Evolutionary conservation across 1,139 yeast genomes (phyloP).

Genomic region (Magnusiomyces ingens): DNA sequence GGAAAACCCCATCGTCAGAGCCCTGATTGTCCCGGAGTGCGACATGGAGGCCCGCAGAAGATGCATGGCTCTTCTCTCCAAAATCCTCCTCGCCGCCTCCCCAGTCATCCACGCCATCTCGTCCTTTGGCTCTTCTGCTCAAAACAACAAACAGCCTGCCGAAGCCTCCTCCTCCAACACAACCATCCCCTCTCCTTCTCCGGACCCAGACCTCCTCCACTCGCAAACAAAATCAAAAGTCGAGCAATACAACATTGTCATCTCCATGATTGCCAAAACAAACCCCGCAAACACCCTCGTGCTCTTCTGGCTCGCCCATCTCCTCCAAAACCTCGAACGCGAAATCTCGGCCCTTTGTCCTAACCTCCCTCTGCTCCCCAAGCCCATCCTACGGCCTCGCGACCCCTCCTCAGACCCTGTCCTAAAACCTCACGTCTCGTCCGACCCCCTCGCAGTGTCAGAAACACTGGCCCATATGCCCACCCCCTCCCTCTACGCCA

Average conservation of each 20-base stretch:
- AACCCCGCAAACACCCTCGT: constrained; percentile 6
- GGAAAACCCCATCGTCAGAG: constrained; percentile 28
- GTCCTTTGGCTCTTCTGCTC: constrained; percentile 7
- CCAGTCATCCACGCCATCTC: constrained; percentile 26
- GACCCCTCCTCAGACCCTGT: not conserved
- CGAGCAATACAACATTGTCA: constrained; percentile 11
- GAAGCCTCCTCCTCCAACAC: too few relatives aligned
- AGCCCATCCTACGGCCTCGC: constrained; percentile 2
- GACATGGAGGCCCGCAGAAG: constrained; percentile 30
- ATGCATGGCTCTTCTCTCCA: constrained; percentile 24
- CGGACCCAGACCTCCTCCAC: not conserved
- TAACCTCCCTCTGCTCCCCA: not conserved
- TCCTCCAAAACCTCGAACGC: constrained; percentile 11
- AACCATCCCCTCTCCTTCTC: too few relatives aligned
- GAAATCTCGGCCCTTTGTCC: constrained; percentile 7
- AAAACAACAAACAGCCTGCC: too few relatives aligned
- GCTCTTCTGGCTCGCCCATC: constrained; percentile 14
- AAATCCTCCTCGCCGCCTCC: constrained; percentile 28
- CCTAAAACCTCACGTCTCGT: not conserved
- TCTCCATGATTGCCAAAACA: constrained; percentile 10
- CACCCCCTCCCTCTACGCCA: constrained; percentile 24
- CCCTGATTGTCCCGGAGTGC: constrained; percentile 30
- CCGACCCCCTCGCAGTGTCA: not conserved
- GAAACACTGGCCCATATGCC: constrained; percentile 13
- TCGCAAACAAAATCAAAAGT: not conserved